phyloP scores from a whole-genome alignment of 352 stramenopile species.

The Pythium diclinum region DNA sequence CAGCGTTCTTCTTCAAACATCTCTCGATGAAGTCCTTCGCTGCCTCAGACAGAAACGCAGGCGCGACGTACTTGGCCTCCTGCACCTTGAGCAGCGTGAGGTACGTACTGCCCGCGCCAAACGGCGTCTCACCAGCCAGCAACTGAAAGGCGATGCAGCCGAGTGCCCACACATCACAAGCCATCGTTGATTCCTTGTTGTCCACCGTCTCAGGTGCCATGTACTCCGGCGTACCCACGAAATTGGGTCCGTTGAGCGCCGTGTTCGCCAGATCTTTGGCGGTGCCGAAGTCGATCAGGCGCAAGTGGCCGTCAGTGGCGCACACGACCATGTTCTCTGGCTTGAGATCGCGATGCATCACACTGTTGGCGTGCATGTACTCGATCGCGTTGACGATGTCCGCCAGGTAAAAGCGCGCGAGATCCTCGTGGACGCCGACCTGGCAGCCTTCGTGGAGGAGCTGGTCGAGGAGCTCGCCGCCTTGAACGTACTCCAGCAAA shows the following conservation, averaged over 20 bases:
- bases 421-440: constrained; percentile 70
- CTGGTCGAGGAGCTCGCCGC: constrained; percentile 90
- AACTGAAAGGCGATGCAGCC: constrained; percentile 80
- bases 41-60: constrained; percentile 56
- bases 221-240: constrained; percentile 88
- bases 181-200: constrained; percentile 62
- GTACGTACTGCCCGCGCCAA: constrained; percentile 73
- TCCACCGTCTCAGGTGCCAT: constrained; percentile 86
- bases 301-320: constrained; percentile 51
- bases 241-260: constrained; percentile 76
- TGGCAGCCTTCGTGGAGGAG: constrained; percentile 81
- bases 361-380: constrained; percentile 89
- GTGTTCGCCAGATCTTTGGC: constrained; percentile 65
- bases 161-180: constrained; percentile 74
- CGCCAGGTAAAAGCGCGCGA: constrained; percentile 83
- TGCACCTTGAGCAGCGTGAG: constrained; percentile 77
- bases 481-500: constrained; percentile 91
- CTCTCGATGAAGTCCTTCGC: constrained; percentile 62
- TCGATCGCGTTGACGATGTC: constrained; percentile 91
- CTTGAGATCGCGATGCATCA: constrained; percentile 94
- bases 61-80: constrained; percentile 52
- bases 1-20: constrained; percentile 49
- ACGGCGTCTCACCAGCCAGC: constrained; percentile 75
- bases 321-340: constrained; percentile 95
- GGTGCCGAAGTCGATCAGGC: constrained; percentile 84